phyloP scores from a whole-genome alignment of 2,329 filamentous ascomycete species.

The Exutisphaerella laricina region DNA sequence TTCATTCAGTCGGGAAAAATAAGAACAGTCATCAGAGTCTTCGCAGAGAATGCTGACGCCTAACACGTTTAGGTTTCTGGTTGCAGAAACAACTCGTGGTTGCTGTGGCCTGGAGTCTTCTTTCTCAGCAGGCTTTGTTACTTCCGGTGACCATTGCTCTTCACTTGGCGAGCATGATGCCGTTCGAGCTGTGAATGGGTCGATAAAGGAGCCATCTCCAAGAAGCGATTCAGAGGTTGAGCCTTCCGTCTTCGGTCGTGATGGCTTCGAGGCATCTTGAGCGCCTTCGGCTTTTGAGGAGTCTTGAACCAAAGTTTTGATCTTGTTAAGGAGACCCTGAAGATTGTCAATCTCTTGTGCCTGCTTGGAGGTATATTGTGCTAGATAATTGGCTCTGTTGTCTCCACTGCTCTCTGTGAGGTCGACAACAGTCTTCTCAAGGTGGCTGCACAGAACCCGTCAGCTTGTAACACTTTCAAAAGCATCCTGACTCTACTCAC shows the following conservation, averaged over 20 bases:
- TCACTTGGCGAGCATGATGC: constrained; percentile 14
- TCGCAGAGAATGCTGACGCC: constrained; percentile 18
- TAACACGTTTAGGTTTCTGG: constrained; percentile 19
- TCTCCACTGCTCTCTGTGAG: constrained; percentile 19
- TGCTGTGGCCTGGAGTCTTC: constrained; percentile 1
- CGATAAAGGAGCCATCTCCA: constrained; percentile 2
- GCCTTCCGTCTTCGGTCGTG: constrained; percentile 11
- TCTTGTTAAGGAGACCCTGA: constrained; percentile 20
- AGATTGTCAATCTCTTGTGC: constrained; percentile 22
- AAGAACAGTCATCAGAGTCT: constrained; percentile 17
- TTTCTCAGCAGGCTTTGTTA: constrained; percentile 1
- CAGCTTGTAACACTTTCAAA: not conserved
- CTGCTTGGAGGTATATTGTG: constrained; percentile 20
- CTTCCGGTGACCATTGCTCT: constrained; percentile 15
- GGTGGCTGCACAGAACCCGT: constrained; percentile 6
- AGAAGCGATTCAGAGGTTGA: constrained; percentile 6
- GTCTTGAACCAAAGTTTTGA: constrained; percentile 20
- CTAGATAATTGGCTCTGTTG: constrained; percentile 18
- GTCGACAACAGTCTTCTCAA: constrained; percentile 22
- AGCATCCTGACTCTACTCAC: not conserved
- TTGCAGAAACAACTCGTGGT: constrained; percentile 3
- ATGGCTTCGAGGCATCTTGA: not conserved
- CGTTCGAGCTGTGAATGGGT: constrained; percentile 8
- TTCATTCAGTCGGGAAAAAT: constrained; percentile 17
- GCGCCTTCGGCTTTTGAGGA: constrained; percentile 13